Base-by-base conservation (phyloP, 495 filamentous ascomycete genomes). In the Mytilinidion resinicola region DNA sequence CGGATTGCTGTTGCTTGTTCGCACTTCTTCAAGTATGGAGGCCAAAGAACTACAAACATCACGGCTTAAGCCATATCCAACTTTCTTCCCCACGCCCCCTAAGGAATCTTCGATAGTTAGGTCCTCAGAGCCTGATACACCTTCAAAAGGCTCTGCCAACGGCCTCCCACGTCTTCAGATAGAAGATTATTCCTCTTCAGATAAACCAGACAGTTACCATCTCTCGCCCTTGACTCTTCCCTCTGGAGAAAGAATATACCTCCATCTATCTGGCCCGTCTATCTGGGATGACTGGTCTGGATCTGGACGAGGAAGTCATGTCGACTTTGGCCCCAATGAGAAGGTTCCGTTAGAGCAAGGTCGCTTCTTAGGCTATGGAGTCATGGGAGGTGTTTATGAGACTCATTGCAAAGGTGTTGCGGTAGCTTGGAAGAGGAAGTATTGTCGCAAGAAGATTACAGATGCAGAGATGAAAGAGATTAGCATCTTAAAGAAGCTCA, bases 301-400 rank as follows among this genome's bases (percentile, higher is more conserved):
- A 15, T 54, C 58, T 30, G 54, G 54, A 15, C 39, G 54, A 38
- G 63, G 63, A 21, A n/a, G 49, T 44, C 63, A 66, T 44, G 63
- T 62, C n/a, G 59, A 62, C 36, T 66, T 56, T 43, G 10, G 17
- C 20, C 51, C 42, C 4, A 46, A 55, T 20, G 63, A 66, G 15
- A 25, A 15, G 1, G 21, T 62, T 7, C 64, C 64, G 3, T 36
- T 66, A 1, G 25, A 48, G 30, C 36, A 66, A 55, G 64, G 60
- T 0, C 54, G 64, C n/a, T 63, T 66, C 39, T 56, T 66, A 4
- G 60, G 64, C 48, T 39, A 66, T 49, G 64, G 60, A 46, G 51
- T 59, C 15, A 60, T 42, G 21, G 64, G 64, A 9, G 56, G 51
- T 3, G 64, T 66, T 3, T 66, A 53, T 17, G 56, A 66, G 54